Percentiles rank a stretch among this genome's conserved stretches.
Conservation (phyloP, 2,329 filamentous ascomycete genomes). For the Xylogone sp. region DNA sequence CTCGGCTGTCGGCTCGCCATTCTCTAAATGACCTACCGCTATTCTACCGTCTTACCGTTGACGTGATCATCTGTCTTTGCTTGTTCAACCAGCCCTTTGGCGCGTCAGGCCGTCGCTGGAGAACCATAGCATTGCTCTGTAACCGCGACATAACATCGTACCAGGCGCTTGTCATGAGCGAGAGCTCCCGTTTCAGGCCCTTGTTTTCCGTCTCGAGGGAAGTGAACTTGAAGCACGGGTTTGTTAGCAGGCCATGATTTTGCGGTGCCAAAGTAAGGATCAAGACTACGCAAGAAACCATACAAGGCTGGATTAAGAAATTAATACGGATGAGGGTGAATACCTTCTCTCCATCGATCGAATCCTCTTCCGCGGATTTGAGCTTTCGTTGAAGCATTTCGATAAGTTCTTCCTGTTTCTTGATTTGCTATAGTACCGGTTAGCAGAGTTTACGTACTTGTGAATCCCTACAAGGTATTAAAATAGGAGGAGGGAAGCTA, state of each 20-base stretch:
- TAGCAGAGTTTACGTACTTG: conserved; percentile 10
- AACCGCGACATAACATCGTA: conserved; percentile 75
- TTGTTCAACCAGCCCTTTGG: conserved; percentile 82
- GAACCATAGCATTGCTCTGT: conserved; percentile 77
- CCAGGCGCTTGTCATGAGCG: conserved; percentile 78
- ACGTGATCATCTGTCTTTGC: conserved; percentile 68
- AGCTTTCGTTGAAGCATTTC: conserved; percentile 24
- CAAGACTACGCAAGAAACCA: too few species aligned
- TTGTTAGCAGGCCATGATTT: not conserved
- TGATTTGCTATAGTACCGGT: conserved; percentile 20
- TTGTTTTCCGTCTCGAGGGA: conserved; percentile 22
- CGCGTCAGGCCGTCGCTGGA: conserved; percentile 70
- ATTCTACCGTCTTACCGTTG: conserved; percentile 23
- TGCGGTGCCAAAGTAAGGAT: too few species aligned
- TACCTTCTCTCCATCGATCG: conserved; percentile 26
- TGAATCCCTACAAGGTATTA: conserved; percentile 2
- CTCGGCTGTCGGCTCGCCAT: too few species aligned
- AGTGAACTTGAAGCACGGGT: conserved; percentile 1
- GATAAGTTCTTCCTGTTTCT: conserved; percentile 21
- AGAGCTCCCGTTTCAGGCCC: conserved; percentile 73
- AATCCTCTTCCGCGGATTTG: conserved; percentile 19
- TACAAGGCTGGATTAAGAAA: conserved; percentile 8
- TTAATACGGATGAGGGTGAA: conserved; percentile 1
- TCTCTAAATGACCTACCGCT: not conserved
- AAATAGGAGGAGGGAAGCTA: conserved; percentile 5